Conservation (phyloP, 805 yeast genomes). For the Nakazawaea ambrosiae region DNA sequence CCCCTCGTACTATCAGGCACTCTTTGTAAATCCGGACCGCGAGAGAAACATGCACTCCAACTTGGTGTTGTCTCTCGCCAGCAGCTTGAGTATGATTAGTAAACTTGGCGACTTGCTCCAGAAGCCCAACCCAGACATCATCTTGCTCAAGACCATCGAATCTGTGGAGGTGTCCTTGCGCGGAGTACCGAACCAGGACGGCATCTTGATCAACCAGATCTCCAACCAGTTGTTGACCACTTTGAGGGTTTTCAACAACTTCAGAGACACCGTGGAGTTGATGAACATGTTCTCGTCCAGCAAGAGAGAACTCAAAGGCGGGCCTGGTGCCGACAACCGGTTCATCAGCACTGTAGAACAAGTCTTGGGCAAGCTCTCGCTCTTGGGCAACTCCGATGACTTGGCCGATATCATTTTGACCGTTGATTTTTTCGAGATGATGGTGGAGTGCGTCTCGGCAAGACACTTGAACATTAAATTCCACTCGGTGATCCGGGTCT, state of each 20-base stretch:
- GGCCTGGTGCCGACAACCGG: neutral
- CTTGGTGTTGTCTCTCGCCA: slow-evolving; percentile 7
- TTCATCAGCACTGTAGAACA: slow-evolving; percentile 9
- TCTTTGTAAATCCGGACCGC: slow-evolving; percentile 5
- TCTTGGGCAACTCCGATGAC: slow-evolving; percentile 4
- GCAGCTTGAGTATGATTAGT: slow-evolving; percentile 6
- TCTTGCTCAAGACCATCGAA: slow-evolving; percentile 49
- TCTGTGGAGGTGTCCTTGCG: slow-evolving; percentile 62
- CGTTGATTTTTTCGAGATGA: slow-evolving; percentile 45
- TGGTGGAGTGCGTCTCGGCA: slow-evolving; percentile 43
- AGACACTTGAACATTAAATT: slow-evolving; percentile 37
- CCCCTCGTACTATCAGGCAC: slow-evolving; percentile 4
- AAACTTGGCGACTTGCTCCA: slow-evolving; percentile 7
- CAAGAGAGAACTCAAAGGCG: slow-evolving; percentile 6
- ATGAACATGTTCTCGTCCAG: slow-evolving; percentile 20
- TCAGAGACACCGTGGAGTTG: slow-evolving; percentile 27
- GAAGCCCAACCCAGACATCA: slow-evolving; percentile 3
- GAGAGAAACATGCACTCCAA: slow-evolving; percentile 7
- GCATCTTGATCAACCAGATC: slow-evolving; percentile 46
- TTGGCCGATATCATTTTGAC: slow-evolving; percentile 3
- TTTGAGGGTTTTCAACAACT: slow-evolving; percentile 38
- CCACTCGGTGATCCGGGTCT: slow-evolving; percentile 39
- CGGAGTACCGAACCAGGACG: slow-evolving; percentile 32
- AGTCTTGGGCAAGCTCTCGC: slow-evolving; percentile 18
- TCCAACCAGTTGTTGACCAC: slow-evolving; percentile 56